Evolutionary conservation across 495 filamentous ascomycete genomes (phyloP).

Genomic region (Podospora bellae-mahoneyi): DNA sequence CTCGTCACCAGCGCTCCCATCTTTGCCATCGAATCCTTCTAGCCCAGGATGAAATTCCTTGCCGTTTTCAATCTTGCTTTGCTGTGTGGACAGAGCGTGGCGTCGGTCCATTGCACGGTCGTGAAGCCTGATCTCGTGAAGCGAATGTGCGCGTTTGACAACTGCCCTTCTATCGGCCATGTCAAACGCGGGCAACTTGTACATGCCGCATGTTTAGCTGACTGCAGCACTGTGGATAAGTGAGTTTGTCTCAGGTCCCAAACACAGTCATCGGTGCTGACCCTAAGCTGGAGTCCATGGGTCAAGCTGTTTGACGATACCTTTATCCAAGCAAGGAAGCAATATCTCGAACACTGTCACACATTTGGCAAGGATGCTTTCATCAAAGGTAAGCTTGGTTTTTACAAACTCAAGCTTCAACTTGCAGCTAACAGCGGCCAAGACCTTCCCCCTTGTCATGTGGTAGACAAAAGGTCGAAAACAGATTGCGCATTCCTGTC

Average conservation of each 20-base stretch:
- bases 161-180: conserved; percentile 2
- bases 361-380: not conserved
- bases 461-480: conserved; percentile 70
- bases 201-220: not conserved
- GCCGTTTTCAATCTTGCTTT: not conserved
- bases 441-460: conserved; percentile 73
- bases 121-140: not conserved
- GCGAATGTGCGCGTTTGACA: conserved; percentile 9
- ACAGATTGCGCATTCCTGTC: conserved; percentile 75
- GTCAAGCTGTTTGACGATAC: conserved; percentile 3
- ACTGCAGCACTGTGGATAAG: conserved; percentile 1
- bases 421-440: conserved; percentile 62
- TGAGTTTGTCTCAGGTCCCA: not conserved
- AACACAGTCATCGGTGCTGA: not conserved
- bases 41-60: not conserved
- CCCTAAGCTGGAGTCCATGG: not conserved
- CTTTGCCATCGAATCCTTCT: not conserved
- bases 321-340: not conserved
- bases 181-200: not conserved
- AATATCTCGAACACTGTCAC: not conserved
- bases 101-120: conserved; percentile 2
- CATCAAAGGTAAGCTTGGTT: not conserved
- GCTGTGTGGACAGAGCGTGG: not conserved
- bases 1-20: no score
- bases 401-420: not conserved